Conservation (phyloP, 495 filamentous ascomycete genomes). For the Podospora australis region DNA sequence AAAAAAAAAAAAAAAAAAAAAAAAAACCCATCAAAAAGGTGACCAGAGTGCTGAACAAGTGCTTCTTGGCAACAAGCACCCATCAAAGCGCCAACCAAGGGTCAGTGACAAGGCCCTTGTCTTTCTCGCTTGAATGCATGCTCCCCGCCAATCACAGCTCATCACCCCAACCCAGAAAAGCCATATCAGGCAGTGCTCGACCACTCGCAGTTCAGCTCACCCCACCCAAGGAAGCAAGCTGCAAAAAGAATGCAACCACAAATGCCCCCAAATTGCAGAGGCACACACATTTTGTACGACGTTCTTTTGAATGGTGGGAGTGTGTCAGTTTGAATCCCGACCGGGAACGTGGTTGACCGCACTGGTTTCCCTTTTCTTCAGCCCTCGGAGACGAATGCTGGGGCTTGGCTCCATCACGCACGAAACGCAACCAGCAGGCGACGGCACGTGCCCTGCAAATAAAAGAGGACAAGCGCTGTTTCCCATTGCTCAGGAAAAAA, state of each 20-base stretch:
- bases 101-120: neutral
- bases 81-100: too few relatives aligned
- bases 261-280: neutral
- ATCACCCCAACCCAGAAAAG: too few relatives aligned
- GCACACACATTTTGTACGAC: neutral
- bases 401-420: neutral
- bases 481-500: neutral
- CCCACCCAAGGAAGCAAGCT: neutral
- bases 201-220: neutral
- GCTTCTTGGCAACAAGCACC: too few relatives aligned
- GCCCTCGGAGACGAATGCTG: neutral
- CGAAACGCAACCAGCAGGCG: neutral
- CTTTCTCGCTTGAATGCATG: neutral
- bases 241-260: neutral
- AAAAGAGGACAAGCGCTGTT: neutral
- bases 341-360: neutral
- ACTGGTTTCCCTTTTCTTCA: constrained; percentile 1
- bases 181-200: neutral
- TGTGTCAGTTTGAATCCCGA: neutral
- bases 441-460: neutral
- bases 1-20: neutral
- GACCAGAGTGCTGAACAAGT: too few relatives aligned
- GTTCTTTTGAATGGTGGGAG: neutral
- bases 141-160: neutral
- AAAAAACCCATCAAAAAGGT: neutral